Percentiles rank a stretch among this genome's conserved stretches.
phyloP scores from a whole-genome alignment of 2,329 filamentous ascomycete genomes.

The Aspergillus sp. region DNA sequence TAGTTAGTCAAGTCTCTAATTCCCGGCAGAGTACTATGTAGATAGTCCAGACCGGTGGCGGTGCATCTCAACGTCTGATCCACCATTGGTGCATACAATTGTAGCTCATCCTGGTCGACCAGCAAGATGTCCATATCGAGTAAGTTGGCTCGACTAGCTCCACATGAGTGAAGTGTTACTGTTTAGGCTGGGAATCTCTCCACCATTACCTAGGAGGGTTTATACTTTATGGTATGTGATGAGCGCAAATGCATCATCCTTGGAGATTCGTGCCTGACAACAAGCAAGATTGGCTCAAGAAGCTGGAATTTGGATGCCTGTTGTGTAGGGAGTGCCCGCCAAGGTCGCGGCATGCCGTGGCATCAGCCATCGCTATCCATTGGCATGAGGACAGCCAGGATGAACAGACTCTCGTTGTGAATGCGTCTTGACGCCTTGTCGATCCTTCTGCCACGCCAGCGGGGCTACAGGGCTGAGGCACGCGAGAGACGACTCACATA shows the following conservation, averaged over 20 bases:
- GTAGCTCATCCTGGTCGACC: too few species aligned
- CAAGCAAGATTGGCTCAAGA: not conserved
- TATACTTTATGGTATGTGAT: too few species aligned
- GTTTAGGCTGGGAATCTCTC: not conserved
- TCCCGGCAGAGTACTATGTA: not conserved
- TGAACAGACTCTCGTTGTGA: not conserved
- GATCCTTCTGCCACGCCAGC: slow-evolving; percentile 2
- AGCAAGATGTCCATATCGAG: not conserved
- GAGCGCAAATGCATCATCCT: not conserved
- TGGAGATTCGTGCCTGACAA: not conserved
- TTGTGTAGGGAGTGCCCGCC: not conserved
- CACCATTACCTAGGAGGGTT: not conserved
- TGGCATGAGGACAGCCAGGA: not conserved
- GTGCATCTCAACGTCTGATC: not conserved
- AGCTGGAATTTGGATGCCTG: slow-evolving; percentile 2
- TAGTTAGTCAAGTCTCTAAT: too few species aligned
- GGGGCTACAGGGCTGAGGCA: slow-evolving; percentile 11
- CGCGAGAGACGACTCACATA: not conserved
- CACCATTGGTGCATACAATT: not conserved
- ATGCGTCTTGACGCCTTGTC: slow-evolving; percentile 1
- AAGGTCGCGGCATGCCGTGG: not conserved
- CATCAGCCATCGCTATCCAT: not conserved
- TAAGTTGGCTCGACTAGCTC: not conserved
- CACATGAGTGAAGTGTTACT: not conserved
- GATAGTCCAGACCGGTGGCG: not conserved